phyloP scores from a whole-genome alignment of 345 rosid genomes.

The Rhizophora apiculata region DNA sequence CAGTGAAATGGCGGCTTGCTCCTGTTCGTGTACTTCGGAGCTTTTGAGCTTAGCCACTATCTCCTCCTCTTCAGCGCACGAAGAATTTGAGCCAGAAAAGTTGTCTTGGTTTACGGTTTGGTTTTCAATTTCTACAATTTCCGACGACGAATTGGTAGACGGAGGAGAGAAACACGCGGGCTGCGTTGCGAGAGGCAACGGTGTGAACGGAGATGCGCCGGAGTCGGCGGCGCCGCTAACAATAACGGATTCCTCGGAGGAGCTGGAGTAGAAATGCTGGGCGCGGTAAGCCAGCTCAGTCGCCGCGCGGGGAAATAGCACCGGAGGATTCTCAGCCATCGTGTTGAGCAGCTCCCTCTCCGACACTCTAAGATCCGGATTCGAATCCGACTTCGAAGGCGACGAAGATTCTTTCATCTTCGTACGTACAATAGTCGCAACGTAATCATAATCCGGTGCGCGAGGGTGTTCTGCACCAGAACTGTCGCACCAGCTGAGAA shows the following conservation, averaged over 20 bases:
- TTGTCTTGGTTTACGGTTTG: slow-evolving; percentile 13
- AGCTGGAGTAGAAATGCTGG: slow-evolving; percentile 26
- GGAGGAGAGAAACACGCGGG: slow-evolving; percentile 54
- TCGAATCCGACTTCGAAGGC: slow-evolving; percentile 5
- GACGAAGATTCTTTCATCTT: slow-evolving; percentile 7
- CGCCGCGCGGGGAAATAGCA: slow-evolving; percentile 28
- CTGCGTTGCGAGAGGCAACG: slow-evolving; percentile 63
- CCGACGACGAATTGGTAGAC: slow-evolving; percentile 20
- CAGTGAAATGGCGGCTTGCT: slow-evolving; percentile 18
- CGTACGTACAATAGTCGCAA: slow-evolving; percentile 12
- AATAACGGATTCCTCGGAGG: slow-evolving; percentile 32
- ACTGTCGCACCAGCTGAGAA: slow-evolving; percentile 25
- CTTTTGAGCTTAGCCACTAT: slow-evolving; percentile 24
- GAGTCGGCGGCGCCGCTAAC: slow-evolving; percentile 2
- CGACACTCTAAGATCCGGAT: slow-evolving; percentile 47
- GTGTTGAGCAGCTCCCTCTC: slow-evolving; percentile 63
- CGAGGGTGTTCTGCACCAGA: slow-evolving; percentile 14
- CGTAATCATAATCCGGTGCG: slow-evolving; percentile 22
- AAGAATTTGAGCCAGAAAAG: slow-evolving; percentile 3
- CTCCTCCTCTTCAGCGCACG: slow-evolving; percentile 20
- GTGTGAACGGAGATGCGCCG: slow-evolving; percentile 48
- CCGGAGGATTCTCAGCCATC: slow-evolving; percentile 39
- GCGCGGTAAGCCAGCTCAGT: slow-evolving; percentile 43
- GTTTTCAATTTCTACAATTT: slow-evolving; percentile 19
- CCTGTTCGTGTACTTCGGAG: slow-evolving; percentile 25